phyloP scores from a whole-genome alignment of 257 asterid genomes.

The Asclepias syriaca region DNA sequence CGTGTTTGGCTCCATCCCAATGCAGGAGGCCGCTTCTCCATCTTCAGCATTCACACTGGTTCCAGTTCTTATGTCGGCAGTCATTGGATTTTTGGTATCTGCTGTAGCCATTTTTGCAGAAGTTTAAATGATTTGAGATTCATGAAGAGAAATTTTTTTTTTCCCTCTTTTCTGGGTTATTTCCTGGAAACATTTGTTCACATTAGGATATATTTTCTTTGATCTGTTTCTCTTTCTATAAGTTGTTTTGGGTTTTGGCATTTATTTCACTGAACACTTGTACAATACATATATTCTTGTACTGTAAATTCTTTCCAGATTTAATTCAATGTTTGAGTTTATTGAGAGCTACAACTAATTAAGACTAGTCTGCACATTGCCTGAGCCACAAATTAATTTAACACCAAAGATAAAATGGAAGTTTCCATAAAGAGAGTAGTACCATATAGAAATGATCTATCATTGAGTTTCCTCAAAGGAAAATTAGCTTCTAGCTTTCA shows the following conservation, averaged over 20 bases:
- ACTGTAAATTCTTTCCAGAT: neutral
- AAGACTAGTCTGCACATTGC: neutral
- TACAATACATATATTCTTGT: neutral
- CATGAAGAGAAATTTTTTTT: neutral
- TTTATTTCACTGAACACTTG: neutral
- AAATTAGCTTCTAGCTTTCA: too few relatives aligned
- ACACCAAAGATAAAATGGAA: too few relatives aligned
- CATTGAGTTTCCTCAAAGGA: neutral
- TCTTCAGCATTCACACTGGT: constrained; percentile 22
- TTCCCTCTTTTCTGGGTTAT: neutral
- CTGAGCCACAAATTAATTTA: too few relatives aligned
- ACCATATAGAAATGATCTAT: neutral
- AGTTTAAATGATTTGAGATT: neutral
- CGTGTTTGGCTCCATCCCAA: constrained; percentile 58
- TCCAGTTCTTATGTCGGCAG: constrained; percentile 30
- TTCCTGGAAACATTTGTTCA: neutral
- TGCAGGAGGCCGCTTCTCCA: constrained; percentile 30
- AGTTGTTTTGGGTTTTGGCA: neutral
- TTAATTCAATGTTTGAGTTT: neutral
- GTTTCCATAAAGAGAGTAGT: neutral
- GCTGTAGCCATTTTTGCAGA: neutral
- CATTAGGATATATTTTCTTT: neutral
- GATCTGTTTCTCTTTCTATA: neutral
- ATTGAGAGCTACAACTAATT: neutral
- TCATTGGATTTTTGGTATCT: constrained; percentile 5